Conservation (phyloP, 2,329 filamentous ascomycete species). For the Bimuria novae-zelandiae region DNA sequence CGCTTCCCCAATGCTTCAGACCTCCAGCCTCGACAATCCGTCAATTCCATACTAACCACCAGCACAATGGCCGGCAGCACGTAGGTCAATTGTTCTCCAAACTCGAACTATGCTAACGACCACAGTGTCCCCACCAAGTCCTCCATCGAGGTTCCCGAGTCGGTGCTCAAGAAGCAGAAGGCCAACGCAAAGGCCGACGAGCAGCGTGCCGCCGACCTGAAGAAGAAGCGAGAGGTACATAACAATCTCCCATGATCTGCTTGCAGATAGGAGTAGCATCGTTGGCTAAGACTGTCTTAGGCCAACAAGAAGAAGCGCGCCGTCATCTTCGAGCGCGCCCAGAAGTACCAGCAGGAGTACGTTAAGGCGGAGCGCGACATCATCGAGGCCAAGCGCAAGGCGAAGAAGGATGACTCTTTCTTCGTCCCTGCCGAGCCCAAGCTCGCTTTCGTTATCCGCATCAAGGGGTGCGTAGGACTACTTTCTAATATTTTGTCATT, state of each 20-base stretch:
- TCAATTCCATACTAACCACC: constrained; percentile 39
- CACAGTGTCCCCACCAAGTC: constrained; percentile 85
- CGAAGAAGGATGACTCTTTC: constrained; percentile 92
- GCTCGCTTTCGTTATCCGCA: constrained; percentile 97
- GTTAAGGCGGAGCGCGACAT: constrained; percentile 95
- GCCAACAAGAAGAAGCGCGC: constrained; percentile 98
- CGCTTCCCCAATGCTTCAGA: constrained; percentile 11
- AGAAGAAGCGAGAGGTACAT: constrained; percentile 92
- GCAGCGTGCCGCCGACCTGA: constrained; percentile 75
- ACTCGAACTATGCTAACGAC: constrained; percentile 3
- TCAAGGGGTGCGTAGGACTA: constrained; percentile 76
- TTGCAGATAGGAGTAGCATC: constrained; percentile 44
- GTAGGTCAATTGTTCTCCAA: constrained; percentile 24
- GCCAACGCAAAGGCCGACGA: constrained; percentile 98
- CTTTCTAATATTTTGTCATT: too few relatives aligned
- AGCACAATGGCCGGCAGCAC: constrained; percentile 45
- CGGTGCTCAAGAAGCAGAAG: constrained; percentile 99
- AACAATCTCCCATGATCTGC: constrained; percentile 42
- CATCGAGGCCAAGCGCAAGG: constrained; percentile 86
- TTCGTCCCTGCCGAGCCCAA: constrained; percentile 95
- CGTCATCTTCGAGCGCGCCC: constrained; percentile 99
- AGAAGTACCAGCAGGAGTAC: constrained; percentile 99
- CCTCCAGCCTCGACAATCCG: constrained; percentile 23
- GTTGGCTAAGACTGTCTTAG: constrained; percentile 60
- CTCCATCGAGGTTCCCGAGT: constrained; percentile 97